Evolutionary conservation across 345 rosid genomes (phyloP), one percentile per base, ranked within the genome.

Genomic region (Bruguiera gymnorhiza): DNA sequence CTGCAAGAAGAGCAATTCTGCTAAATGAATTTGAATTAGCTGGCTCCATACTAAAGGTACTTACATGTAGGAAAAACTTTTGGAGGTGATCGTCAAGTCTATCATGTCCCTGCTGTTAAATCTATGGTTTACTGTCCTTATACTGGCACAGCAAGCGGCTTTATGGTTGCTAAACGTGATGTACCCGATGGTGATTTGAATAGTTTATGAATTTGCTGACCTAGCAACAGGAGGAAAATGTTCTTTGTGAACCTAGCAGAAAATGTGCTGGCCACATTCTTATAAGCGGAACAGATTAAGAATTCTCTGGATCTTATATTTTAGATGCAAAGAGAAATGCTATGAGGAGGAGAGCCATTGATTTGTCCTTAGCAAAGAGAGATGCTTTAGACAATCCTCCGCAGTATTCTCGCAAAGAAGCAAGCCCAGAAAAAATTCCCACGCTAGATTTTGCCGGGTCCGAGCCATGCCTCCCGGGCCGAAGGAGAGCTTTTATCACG

Each of bases 101-200:
- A 75, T 78, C 72, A 78, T 16, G 83, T 86, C 78, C 87, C 90
- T 75, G 85, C 85, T 51, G 86, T 91, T 69, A 84, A 60, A 74
- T 94, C 89, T 46, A 88, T 80, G 75, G 75, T 84, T 65, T 64
- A 60, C 62, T 87, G 90, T 89, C 92, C 92, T 58, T 86, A 86
- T 70, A 83, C 60, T 78, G 37, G 37, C 78, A 5, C 30, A 87
- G 94, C 75, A 82, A 50, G 58, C 86, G 90, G 56, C 2, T 73
- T 73, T 74, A 92, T 74, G 62, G 0, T 81, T 64, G 85, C 76
- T 51, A 84, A 67, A 73, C 82, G 86, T 68, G 75, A 86, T 63
- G 53, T 52, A 8, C 65, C 48, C 64, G 87, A 88, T 66, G 78
- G 80, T 70, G 58, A 50, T 8, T 69, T 51, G 19, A 48, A 39